These are phyloP conservation scores for Forsythia viridissima DNA, from an alignment of 257 asterid species.

Conservation along the genomic window DNA sequence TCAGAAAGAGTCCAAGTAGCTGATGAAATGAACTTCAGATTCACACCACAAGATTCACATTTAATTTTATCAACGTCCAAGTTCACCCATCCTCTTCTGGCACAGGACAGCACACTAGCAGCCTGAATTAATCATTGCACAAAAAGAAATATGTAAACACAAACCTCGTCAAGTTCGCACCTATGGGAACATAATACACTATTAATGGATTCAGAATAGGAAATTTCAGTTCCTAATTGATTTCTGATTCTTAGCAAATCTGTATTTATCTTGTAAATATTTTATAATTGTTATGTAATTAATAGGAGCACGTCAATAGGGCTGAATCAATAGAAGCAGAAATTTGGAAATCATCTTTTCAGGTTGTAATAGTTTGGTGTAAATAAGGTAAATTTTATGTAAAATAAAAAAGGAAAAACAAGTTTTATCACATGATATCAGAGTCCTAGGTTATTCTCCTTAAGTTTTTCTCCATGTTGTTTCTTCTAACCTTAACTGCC, in stretches of 20 bases:
- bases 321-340: not conserved
- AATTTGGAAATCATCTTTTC: not conserved
- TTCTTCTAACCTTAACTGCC: not conserved
- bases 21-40: slow-evolving; percentile 59
- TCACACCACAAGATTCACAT: slow-evolving; percentile 94
- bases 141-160: slow-evolving; percentile 24
- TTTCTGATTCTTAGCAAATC: not conserved
- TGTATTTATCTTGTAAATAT: not conserved
- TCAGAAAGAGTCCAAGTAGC: slow-evolving; percentile 71
- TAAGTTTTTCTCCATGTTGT: not conserved
- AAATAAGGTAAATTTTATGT: not conserved
- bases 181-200: not conserved
- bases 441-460: not conserved
- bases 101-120: slow-evolving; percentile 89
- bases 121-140: slow-evolving; percentile 53
- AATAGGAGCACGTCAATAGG: not conserved
- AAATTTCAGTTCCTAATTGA: not conserved
- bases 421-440: not conserved
- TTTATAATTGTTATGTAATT: not conserved
- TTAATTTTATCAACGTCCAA: slow-evolving; percentile 79
- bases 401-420: not conserved
- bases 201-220: not conserved
- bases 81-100: slow-evolving; percentile 99
- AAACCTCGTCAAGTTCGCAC: not conserved
- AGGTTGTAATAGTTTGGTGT: not conserved